These are phyloP conservation scores for Metrosideros polymorpha DNA, from an alignment of 441 rosid species.

Conservation along the genomic window DNA sequence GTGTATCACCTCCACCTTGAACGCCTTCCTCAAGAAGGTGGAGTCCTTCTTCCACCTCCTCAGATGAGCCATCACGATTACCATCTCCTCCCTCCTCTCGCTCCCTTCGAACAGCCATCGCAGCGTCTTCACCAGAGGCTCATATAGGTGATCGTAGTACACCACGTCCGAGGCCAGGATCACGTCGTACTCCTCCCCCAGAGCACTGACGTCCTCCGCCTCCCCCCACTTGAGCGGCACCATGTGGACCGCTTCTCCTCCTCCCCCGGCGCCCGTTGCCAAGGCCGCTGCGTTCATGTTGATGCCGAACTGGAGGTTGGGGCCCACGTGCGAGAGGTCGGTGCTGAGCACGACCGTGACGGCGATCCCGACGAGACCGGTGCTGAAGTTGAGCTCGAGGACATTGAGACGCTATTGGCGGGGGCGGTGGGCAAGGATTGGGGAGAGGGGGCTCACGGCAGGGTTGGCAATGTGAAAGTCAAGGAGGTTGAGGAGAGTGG, in stretches of 20 bases:
- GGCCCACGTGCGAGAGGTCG: constrained; percentile 72
- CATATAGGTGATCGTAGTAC: constrained; percentile 47
- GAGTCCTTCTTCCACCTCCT: constrained; percentile 80
- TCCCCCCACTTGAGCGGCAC: constrained; percentile 67
- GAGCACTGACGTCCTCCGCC: constrained; percentile 29
- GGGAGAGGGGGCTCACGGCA: constrained; percentile 31
- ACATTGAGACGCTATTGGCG: constrained; percentile 23
- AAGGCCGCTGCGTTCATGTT: constrained; percentile 40
- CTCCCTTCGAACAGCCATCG: constrained; percentile 29
- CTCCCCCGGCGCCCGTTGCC: not conserved
- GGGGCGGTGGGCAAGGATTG: constrained; percentile 15
- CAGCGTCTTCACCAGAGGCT: constrained; percentile 58
- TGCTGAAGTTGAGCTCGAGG: constrained; percentile 83
- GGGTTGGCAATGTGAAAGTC: constrained; percentile 31
- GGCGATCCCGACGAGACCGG: constrained; percentile 78
- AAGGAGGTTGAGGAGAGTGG: constrained; percentile 56
- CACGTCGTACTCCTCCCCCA: constrained; percentile 49
- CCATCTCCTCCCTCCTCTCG: constrained; percentile 16
- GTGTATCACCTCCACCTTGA: constrained; percentile 35
- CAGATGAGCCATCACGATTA: constrained; percentile 61
- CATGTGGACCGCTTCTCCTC: constrained; percentile 42
- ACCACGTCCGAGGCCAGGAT: constrained; percentile 71
- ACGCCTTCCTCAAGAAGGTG: constrained; percentile 42
- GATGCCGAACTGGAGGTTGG: constrained; percentile 61
- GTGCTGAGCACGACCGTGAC: constrained; percentile 63